Conservation (phyloP, 257 asterid species). For the Nicotiana benthamiana region DNA sequence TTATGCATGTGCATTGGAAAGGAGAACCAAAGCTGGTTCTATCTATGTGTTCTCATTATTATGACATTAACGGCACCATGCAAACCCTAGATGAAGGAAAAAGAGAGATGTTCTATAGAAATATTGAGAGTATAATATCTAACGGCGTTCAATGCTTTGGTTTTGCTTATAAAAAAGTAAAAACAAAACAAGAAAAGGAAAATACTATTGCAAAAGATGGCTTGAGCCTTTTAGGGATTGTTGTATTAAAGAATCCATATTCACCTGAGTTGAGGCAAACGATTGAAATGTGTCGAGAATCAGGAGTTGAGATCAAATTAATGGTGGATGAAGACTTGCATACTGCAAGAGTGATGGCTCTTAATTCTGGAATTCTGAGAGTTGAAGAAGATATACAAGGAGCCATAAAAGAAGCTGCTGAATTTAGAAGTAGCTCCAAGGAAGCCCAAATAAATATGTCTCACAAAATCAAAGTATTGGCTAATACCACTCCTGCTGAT, state of each 20-base stretch:
- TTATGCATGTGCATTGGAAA: slow-evolving; percentile 16
- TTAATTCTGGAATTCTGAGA: slow-evolving; percentile 25
- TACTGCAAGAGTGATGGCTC: slow-evolving; percentile 32
- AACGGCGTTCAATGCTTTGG: slow-evolving; percentile 13
- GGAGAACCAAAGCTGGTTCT: slow-evolving; percentile 23
- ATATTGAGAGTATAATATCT: background rate
- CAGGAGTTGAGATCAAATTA: slow-evolving; percentile 23
- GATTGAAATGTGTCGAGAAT: slow-evolving; percentile 9
- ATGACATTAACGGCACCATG: slow-evolving; percentile 21
- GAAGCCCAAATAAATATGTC: slow-evolving; percentile 17
- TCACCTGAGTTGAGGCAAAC: slow-evolving; percentile 19
- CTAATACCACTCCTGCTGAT: slow-evolving; percentile 28
- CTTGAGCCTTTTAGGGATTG: slow-evolving; percentile 20
- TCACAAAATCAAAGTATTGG: slow-evolving; percentile 18
- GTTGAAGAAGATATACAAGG: slow-evolving; percentile 15
- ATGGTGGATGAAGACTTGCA: slow-evolving; percentile 25
- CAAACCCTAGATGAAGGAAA: slow-evolving; percentile 24
- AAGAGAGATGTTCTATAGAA: background rate
- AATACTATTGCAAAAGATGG: background rate
- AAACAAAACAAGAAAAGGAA: background rate
- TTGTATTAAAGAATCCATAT: slow-evolving; percentile 30
- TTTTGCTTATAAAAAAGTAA: slow-evolving; percentile 25
- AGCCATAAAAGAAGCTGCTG: slow-evolving; percentile 17
- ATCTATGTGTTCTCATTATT: slow-evolving; percentile 28
- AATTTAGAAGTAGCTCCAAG: slow-evolving; percentile 20